Evolutionary conservation across 2,329 filamentous ascomycete species (phyloP).

Genomic region (Aspergillus aculeatus): DNA sequence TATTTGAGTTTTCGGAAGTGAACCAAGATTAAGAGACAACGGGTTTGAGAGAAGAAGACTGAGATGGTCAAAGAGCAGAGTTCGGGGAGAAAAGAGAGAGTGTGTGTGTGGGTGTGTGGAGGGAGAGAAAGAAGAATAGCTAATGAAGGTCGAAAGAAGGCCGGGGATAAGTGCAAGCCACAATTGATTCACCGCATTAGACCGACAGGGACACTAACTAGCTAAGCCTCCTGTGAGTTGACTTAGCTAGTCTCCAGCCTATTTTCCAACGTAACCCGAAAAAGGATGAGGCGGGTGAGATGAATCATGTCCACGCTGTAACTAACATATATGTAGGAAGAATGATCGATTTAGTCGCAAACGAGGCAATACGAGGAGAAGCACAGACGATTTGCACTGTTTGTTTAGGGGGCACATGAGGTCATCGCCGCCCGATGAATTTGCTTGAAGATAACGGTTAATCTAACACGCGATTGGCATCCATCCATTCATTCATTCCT

Average conservation of each 20-base stretch:
- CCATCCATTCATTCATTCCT: not conserved
- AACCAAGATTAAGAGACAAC: not conserved
- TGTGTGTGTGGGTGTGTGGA: not conserved
- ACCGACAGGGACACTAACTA: not conserved
- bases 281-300: not conserved
- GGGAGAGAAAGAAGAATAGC: not conserved
- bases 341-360: not conserved
- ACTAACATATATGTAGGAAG: not conserved
- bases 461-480: not conserved
- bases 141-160: not conserved
- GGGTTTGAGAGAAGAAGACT: not conserved
- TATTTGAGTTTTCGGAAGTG: constrained; percentile 6
- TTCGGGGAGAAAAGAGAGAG: not conserved
- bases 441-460: not conserved
- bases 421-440: constrained; percentile 17
- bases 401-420: constrained; percentile 25
- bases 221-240: not conserved
- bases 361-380: constrained; percentile 4
- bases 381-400: constrained; percentile 33
- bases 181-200: not conserved
- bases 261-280: not conserved
- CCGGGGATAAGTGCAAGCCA: not conserved
- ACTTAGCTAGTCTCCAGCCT: not conserved
- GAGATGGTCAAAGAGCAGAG: constrained; percentile 1
- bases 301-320: too few relatives aligned